Conservation (phyloP, 495 filamentous ascomycete species). For the Penicillium nucicola region DNA sequence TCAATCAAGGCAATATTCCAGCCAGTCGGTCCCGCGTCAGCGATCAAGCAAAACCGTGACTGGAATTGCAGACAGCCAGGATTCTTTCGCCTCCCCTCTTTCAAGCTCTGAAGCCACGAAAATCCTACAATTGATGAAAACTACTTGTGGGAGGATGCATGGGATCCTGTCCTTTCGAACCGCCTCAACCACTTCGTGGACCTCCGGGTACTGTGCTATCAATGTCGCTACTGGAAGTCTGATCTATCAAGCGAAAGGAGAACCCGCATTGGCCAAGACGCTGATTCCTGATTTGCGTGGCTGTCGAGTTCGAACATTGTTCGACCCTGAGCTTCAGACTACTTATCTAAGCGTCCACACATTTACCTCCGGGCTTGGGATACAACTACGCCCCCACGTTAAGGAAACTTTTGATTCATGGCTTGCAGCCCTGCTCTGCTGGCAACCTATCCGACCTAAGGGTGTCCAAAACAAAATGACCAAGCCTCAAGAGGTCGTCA, state of each 20-base stretch:
- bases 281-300: constrained; percentile 81
- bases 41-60: constrained; percentile 41
- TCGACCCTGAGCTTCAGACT: constrained; percentile 57
- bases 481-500: constrained; percentile 55
- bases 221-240: constrained; percentile 55
- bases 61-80: constrained; percentile 29
- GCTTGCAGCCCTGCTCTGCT: constrained; percentile 90
- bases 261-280: constrained; percentile 54
- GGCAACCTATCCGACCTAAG: constrained; percentile 83
- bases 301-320: constrained; percentile 72
- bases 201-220: constrained; percentile 56
- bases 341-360: constrained; percentile 81
- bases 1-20: constrained; percentile 38
- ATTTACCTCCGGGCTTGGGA: constrained; percentile 61
- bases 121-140: constrained; percentile 55
- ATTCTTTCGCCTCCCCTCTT: constrained; percentile 52
- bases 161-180: constrained; percentile 55
- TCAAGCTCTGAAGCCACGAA: constrained; percentile 49
- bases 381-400: constrained; percentile 72
- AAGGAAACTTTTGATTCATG: constrained; percentile 81
- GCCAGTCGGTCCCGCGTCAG: constrained; percentile 34
- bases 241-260: constrained; percentile 56
- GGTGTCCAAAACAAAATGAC: constrained; percentile 71
- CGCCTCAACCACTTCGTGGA: constrained; percentile 50
- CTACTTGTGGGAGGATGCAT: constrained; percentile 56